Base-by-base conservation (phyloP, 352 stramenopile genomes). In the Phytopythium chamaehyphon region DNA sequence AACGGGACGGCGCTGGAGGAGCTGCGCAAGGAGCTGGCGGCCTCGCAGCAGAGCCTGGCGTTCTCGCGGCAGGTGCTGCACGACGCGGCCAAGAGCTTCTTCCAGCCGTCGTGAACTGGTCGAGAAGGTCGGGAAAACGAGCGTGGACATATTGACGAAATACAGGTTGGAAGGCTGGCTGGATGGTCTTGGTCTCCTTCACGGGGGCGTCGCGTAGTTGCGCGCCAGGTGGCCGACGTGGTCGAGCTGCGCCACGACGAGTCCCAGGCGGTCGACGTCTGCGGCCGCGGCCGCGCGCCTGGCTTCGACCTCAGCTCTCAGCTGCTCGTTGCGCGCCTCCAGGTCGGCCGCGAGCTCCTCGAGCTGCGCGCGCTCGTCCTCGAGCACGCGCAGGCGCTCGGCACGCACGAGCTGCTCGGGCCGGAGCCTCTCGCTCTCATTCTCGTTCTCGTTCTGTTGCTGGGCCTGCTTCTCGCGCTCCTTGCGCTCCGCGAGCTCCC, bases 21-120 rank as follows among this genome's bases (percentile, higher is more conserved):
- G 44, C 54, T 89, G 18, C 68, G 76, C n/a, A 59, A 67, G 24
- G 79, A 93, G 61, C 67, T 93, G 19, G 70, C 56, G 38, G 71
- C 61, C 23, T 90, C 79, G 37, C 73, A 90, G 53, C 73, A 90
- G 48, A 90, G 74, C 56, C 71, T 90, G 55, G 67, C 71, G 21
- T 59, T 75, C 37, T 90, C 77, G 8, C 66, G 71, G 14, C 68
- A 83, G 40, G 66, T 87, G 0, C 71, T 90, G 24, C 76, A 90
- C 58, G 62, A 87, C 14, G 79, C 82, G 11, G 73, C 79, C 15
- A 74, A 87, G 47, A 80, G 50, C 33, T 89, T 90, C 53, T 90
- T 90, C 52, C 65, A 76, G 19, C 62, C 71, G 4, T n/a, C 23
- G 14, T 49, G 42, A 35, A 38, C 43, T 50, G 24, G 26, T 53